Base-by-base conservation (phyloP, 75 land plant species). In the Azolla pinnata region DNA sequence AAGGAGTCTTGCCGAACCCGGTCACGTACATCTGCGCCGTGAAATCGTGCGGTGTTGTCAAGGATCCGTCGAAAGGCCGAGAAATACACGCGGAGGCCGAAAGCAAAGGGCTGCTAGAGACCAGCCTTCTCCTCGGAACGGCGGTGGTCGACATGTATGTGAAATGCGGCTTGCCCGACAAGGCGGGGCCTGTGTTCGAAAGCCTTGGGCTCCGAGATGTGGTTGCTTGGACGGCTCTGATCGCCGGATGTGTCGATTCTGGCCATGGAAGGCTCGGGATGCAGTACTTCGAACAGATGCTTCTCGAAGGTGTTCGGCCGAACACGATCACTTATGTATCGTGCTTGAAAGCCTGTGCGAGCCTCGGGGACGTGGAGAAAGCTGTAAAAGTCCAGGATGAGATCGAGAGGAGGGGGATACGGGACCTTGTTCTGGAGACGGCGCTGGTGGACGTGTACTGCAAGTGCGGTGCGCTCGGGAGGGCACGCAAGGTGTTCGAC, bases 81-180 rank as follows among this genome's bases (percentile, higher is more conserved):
- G 56, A 30, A 29, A 8, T 30, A 16, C 31, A 30, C 24, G 2
- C 27, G 4, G 32, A 54, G 24, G 12, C 27, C 16, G 31, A 30
- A 54, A 54, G 26, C 2, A 23, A 8, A 8, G 56, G 32, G 56
- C 2, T 30, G 56, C 7, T 54, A 1, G 56, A 54, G 16, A 23
- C 56, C 4, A 30, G 27, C 56, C 12, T 25, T 18, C 27, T 28
- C 24, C 4, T 54, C 7, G 56, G 31, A 30, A 25, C 18, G 16
- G 32, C 56, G 16, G 4, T 54, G 56, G 31, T 54, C 24, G 56
- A 54, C 56, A 54, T 54, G 56, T 54, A 54, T 30, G 56, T 29
- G 17, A 54, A 23, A 18, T 54, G 56, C 24, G 56, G 56, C n/a
- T 27, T 8, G 27, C 29, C 27, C 9, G 12, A 23, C 28, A 29